Evolutionary conservation across 306 rosid species (phyloP).

Genomic region (Gastrolobium villosum): DNA sequence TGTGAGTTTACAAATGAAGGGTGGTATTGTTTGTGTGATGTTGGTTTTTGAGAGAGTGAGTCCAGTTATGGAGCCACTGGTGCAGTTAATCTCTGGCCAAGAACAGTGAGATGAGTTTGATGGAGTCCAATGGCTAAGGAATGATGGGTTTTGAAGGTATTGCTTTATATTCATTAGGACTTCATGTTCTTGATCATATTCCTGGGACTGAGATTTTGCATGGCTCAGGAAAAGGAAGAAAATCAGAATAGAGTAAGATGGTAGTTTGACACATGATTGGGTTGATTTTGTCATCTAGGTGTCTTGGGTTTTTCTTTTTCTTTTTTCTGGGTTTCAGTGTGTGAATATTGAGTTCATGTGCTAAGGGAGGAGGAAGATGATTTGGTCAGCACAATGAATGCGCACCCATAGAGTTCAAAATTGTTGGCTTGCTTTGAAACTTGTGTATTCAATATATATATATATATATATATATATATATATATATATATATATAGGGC

Average conservation of each 20-base stretch:
- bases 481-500: no score
- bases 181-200: slow-evolving; percentile 42
- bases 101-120: slow-evolving; percentile 62
- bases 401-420: background rate
- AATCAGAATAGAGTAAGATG: background rate
- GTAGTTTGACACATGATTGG: background rate
- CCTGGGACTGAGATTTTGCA: slow-evolving; percentile 40
- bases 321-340: slow-evolving; percentile 21
- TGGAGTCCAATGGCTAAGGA: slow-evolving; percentile 44
- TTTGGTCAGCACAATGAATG: background rate
- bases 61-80: slow-evolving; percentile 34
- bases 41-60: slow-evolving; percentile 36
- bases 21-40: slow-evolving; percentile 38
- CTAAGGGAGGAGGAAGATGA: slow-evolving; percentile 12
- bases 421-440: slow-evolving; percentile 28
- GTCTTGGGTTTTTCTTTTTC: background rate
- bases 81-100: slow-evolving; percentile 62
- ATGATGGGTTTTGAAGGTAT: slow-evolving; percentile 36
- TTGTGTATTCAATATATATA: no score
- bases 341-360: slow-evolving; percentile 23
- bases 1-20: slow-evolving; percentile 44
- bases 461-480: no score
- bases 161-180: slow-evolving; percentile 41
- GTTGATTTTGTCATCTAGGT: slow-evolving; percentile 22
- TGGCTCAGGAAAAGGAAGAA: slow-evolving; percentile 31